Base-by-base conservation (phyloP, 805 yeast species). In the Myxozyma nipponensis region DNA sequence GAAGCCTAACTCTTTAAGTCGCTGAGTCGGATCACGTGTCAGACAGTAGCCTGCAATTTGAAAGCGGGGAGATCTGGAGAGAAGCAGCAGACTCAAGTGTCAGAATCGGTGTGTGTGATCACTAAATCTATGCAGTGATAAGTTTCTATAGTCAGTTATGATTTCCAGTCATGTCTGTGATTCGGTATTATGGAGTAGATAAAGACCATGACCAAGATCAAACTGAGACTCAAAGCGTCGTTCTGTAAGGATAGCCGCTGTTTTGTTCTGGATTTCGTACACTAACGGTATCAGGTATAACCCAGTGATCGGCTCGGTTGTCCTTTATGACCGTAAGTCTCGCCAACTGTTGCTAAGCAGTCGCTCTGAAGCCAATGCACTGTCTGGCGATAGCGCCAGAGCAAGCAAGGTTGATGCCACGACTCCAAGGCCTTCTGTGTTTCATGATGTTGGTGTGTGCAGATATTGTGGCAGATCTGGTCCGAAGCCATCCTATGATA, bases 261-360 rank as follows among this genome's bases (percentile, higher is more conserved):
- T n/a, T n/a, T n/a, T n/a, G n/a, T n/a, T n/a, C n/a, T n/a, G n/a
- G n/a, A n/a, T n/a, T n/a, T n/a, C n/a, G n/a, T n/a, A n/a, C n/a
- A n/a, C n/a, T n/a, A n/a, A n/a, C n/a, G n/a, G n/a, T n/a, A 3
- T 13, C 41, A 54, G 58, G 28, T 38, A 46, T 28, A 55, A 56
- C 30, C 59, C 59, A 3, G 35, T 37, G n/a, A 50, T 44, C 7
- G 46, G 49, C 13, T 52, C 57, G 7, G 42, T 56, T 22, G 59
- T 56, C 6, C 28, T 52, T 7, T 46, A 42, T 35, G 58, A 56
- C 38, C 18, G 34, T 3, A 43, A 46, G 13, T 56, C 58, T n/a
- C 24, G 50, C 10, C 54, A 56, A 37, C 49, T 56, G 30, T 45
- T 47, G 18, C 50, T 56, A 18, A 56, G 50, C 35, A 50, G 52